A percentile compares a stretch with the other conserved stretches of the same genome.
phyloP scores from a whole-genome alignment of 345 rosid species.

The Firmiana major region DNA sequence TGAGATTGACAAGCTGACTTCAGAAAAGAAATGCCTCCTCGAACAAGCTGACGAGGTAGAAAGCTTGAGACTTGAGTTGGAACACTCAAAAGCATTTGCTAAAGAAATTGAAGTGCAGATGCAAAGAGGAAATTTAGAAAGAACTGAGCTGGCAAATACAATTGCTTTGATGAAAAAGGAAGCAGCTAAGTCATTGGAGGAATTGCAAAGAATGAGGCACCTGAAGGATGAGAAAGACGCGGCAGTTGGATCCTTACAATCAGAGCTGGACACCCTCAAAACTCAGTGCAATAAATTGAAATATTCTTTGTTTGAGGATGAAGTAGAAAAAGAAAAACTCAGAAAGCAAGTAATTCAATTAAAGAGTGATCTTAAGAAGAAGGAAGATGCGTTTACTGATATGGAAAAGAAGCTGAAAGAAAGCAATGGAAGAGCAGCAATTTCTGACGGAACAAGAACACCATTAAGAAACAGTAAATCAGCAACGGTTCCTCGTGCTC shows the following conservation, averaged over 20 bases:
- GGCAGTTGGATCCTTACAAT: conserved; percentile 28
- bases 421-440: conserved; percentile 33
- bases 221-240: conserved; percentile 46
- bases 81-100: conserved; percentile 34
- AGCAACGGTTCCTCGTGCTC: conserved; percentile 33
- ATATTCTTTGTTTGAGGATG: conserved; percentile 41
- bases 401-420: conserved; percentile 59
- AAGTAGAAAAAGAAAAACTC: conserved; percentile 61
- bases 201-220: conserved; percentile 36
- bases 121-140: conserved; percentile 38
- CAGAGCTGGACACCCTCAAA: conserved; percentile 46
- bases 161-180: conserved; percentile 46
- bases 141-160: conserved; percentile 34
- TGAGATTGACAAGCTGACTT: conserved; percentile 41
- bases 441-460: conserved; percentile 38
- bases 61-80: conserved; percentile 40
- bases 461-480: conserved; percentile 41
- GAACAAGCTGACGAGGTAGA: conserved; percentile 36
- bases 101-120: conserved; percentile 40
- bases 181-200: conserved; percentile 37
- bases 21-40: conserved; percentile 23
- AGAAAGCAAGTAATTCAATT: conserved; percentile 49
- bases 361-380: conserved; percentile 65
- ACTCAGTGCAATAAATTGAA: conserved; percentile 44
- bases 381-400: conserved; percentile 42